Percentiles rank a stretch among this genome's conserved stretches.
Evolutionary conservation across 305 asterid species (phyloP).

Genomic region (Fraxinus floribunda): DNA sequence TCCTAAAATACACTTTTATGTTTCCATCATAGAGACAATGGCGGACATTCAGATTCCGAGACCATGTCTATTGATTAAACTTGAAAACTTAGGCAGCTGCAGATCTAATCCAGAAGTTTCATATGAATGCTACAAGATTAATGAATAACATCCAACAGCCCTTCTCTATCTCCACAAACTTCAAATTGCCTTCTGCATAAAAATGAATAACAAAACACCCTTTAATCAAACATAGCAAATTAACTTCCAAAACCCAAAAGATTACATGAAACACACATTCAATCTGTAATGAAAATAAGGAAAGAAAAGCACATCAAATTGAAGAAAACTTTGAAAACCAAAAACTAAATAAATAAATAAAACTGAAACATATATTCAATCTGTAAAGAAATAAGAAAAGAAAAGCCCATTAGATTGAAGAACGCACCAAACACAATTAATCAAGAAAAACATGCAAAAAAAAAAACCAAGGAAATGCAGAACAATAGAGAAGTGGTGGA

Average conservation of each 20-base stretch:
- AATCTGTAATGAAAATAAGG: constrained; percentile 24
- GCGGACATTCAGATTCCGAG: background rate
- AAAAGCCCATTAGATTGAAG: constrained; percentile 28
- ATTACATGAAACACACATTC: constrained; percentile 33
- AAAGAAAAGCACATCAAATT: background rate
- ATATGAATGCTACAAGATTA: background rate
- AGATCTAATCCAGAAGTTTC: background rate
- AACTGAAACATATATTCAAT: constrained; percentile 31
- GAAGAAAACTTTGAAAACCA: constrained; percentile 19
- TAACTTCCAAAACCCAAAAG: constrained; percentile 26
- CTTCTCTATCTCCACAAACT: background rate
- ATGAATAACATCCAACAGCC: constrained; percentile 24
- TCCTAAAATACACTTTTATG: background rate
- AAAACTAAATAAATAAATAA: constrained; percentile 9
- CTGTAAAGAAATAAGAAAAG: constrained; percentile 18
- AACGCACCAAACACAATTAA: constrained; percentile 9
- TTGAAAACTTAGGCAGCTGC: background rate
- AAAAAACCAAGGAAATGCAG: constrained; percentile 23
- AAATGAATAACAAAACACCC: constrained; percentile 9
- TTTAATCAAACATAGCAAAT: constrained; percentile 23
- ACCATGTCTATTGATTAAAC: background rate
- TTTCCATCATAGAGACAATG: background rate
- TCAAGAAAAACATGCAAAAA: constrained; percentile 6
- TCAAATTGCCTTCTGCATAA: constrained; percentile 19
- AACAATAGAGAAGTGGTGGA: background rate